phyloP scores from a whole-genome alignment of 2,329 filamentous ascomycete species.

The Chalara sp. region DNA sequence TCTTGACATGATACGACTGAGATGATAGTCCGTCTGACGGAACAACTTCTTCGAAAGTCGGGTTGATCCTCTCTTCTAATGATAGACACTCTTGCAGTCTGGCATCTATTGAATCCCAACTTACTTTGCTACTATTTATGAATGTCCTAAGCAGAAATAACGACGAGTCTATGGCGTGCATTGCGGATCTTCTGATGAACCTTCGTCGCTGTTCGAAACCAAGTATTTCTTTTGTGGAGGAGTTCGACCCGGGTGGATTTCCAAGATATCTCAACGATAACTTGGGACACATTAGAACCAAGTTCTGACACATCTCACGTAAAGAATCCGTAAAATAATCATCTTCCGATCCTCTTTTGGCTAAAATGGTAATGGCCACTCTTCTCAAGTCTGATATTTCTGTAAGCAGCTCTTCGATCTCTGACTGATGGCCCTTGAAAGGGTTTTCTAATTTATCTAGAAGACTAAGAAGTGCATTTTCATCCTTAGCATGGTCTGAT shows the following conservation, averaged over 20 bases:
- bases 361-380: conserved; percentile 43
- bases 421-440: conserved; percentile 50
- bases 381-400: conserved; percentile 50
- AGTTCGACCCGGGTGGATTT: conserved; percentile 43
- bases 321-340: conserved; percentile 14
- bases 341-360: conserved; percentile 9
- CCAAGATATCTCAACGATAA: conserved; percentile 58
- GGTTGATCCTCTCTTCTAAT: conserved; percentile 46
- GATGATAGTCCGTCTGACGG: conserved; percentile 24
- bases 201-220: conserved; percentile 55
- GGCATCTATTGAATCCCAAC: conserved; percentile 50
- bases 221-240: conserved; percentile 48
- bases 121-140: conserved; percentile 38
- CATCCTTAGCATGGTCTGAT: conserved; percentile 30
- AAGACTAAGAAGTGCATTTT: conserved; percentile 40
- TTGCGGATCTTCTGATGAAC: conserved; percentile 40
- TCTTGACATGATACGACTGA: conserved; percentile 52
- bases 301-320: conserved; percentile 41
- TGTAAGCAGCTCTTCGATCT: conserved; percentile 54
- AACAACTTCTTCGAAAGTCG: not conserved
- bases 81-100: conserved; percentile 48
- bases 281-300: conserved; percentile 52
- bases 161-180: conserved; percentile 52
- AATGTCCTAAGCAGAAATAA: conserved; percentile 48
- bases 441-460: conserved; percentile 49